Conservation (phyloP, 202 grass and related monocot species). For the Bolboschoenoplectus hybrid region DNA sequence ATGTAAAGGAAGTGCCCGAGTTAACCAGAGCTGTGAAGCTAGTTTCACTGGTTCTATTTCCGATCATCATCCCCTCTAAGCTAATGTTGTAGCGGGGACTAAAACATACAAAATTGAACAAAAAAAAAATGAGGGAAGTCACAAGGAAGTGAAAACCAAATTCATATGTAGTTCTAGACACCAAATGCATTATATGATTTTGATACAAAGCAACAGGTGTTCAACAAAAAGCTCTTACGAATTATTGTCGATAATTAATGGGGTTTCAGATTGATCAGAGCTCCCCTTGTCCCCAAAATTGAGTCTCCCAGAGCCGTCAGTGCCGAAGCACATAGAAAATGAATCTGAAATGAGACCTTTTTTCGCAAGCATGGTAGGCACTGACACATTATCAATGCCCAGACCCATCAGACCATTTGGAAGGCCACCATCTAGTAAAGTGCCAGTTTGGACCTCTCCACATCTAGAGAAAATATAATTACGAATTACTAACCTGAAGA, state of each 20-base stretch:
- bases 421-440: constrained; percentile 30
- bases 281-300: constrained; percentile 64
- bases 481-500: neutral
- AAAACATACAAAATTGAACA: neutral
- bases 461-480: constrained; percentile 38
- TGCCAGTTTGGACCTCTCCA: constrained; percentile 58
- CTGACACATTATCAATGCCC: constrained; percentile 48
- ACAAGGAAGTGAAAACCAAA: neutral
- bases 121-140: neutral
- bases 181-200: neutral
- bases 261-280: constrained; percentile 52
- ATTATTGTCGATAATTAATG: constrained; percentile 34
- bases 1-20: constrained; percentile 67
- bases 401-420: constrained; percentile 57
- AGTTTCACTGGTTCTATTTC: neutral
- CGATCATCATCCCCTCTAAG: constrained; percentile 46
- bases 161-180: neutral
- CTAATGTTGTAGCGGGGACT: constrained; percentile 60
- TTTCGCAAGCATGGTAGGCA: constrained; percentile 49
- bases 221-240: constrained; percentile 26
- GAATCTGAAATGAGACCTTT: constrained; percentile 54
- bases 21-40: constrained; percentile 50
- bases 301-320: constrained; percentile 55
- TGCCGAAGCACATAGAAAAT: constrained; percentile 79
- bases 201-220: neutral